phyloP scores from a whole-genome alignment of 2,329 filamentous ascomycete species.

The Botrytis tulipae region DNA sequence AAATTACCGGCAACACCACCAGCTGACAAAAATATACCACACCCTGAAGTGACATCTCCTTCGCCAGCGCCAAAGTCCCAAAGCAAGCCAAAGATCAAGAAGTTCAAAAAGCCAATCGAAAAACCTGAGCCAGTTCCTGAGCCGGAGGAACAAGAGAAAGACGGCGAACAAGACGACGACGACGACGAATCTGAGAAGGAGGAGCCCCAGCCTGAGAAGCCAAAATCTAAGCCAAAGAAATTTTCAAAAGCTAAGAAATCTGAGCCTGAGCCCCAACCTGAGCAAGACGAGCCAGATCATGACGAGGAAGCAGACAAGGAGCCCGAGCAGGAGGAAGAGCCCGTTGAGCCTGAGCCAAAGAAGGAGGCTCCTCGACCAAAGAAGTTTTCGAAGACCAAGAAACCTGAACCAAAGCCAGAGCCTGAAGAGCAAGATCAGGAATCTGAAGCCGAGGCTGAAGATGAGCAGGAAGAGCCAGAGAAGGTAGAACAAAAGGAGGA shows the following conservation, averaged over 20 bases:
- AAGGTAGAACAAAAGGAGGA: constrained; percentile 45
- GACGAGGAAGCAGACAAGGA: neutral
- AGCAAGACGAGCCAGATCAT: constrained; percentile 1
- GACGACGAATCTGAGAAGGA: constrained; percentile 50
- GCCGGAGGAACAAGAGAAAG: constrained; percentile 42
- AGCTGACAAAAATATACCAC: constrained; percentile 17
- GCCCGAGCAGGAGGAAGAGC: constrained; percentile 26
- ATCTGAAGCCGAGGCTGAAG: constrained; percentile 1
- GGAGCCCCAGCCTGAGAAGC: constrained; percentile 47
- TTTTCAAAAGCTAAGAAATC: neutral
- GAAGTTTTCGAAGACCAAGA: neutral
- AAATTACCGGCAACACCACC: constrained; percentile 20
- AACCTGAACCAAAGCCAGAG: neutral
- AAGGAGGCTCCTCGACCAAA: neutral
- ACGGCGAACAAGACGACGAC: constrained; percentile 41
- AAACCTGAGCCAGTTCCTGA: constrained; percentile 39
- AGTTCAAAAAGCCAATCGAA: constrained; percentile 47
- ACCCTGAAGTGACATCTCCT: constrained; percentile 19
- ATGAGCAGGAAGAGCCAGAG: constrained; percentile 41
- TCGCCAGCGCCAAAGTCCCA: constrained; percentile 10
- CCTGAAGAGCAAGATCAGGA: constrained; percentile 28
- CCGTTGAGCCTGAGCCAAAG: constrained; percentile 47
- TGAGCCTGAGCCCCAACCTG: neutral
- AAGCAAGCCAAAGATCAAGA: constrained; percentile 5
- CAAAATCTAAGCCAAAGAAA: neutral